Evolutionary conservation across 176 grass and related monocot genomes (phyloP).

Genomic region (Thalia dealbata): DNA sequence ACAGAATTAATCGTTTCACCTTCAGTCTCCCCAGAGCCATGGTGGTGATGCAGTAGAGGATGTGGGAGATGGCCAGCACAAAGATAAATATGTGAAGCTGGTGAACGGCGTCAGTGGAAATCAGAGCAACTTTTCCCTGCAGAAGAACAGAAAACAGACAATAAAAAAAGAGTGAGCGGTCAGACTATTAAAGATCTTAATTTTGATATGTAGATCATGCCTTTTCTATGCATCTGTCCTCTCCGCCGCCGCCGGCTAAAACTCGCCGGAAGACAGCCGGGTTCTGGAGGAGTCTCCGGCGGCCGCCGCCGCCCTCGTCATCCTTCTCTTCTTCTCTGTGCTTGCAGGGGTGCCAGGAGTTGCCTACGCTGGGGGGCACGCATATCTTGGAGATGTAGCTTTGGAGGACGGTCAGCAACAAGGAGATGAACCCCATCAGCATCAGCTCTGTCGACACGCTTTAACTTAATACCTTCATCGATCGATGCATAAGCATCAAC

Average conservation of each 20-base stretch:
- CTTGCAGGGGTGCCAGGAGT: constrained; percentile 11
- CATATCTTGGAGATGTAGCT: constrained; percentile 1
- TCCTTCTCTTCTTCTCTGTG: not conserved
- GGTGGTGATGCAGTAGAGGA: constrained; percentile 12
- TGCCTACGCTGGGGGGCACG: not conserved
- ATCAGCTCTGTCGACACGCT: constrained; percentile 9
- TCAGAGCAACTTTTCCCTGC: constrained; percentile 3
- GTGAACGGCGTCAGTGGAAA: not conserved
- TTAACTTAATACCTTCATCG: too few species aligned
- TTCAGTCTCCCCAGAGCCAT: constrained; percentile 9
- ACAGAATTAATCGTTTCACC: not conserved
- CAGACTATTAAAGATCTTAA: too few species aligned
- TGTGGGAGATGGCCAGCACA: constrained; percentile 6
- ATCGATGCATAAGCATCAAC: too few species aligned
- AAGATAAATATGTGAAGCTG: constrained; percentile 17
- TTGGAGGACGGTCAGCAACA: not conserved
- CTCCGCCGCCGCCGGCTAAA: constrained; percentile 5
- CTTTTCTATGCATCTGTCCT: not conserved
- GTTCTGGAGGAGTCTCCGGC: constrained; percentile 3
- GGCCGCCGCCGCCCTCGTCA: too few species aligned
- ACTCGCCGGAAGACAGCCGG: not conserved
- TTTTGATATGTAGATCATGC: not conserved
- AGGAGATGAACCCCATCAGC: constrained; percentile 16
- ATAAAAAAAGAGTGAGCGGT: too few species aligned
- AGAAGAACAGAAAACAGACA: too few species aligned